Base-by-base conservation (phyloP, 202 grass and related monocot species). In the Bolboschoenoplectus hybrid region DNA sequence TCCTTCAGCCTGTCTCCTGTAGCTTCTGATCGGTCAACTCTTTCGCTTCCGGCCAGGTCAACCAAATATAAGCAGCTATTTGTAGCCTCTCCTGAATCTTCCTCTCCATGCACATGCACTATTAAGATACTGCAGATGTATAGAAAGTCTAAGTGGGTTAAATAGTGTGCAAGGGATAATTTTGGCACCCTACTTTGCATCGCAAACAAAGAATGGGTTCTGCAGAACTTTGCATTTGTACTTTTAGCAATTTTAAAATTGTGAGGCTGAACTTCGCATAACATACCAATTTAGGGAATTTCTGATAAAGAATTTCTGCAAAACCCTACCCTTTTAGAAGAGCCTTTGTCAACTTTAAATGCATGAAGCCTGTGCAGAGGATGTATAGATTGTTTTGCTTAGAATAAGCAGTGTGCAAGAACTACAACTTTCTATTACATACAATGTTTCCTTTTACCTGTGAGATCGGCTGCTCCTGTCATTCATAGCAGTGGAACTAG, bases 31-130 rank as follows among this genome's bases (percentile, higher is more conserved):
- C 87, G 91, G 83, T 97, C 95, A 74, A 97, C 85, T 76, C 92
- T 93, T 85, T 97, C 95, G 35, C 95, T 97, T 84, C 95, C 92
- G 51, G 95, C 95, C 87, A 97, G 91, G 91, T 97, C 95, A 63
- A 97, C 91, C 89, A 97, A 92, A 84, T 95, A 91, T 83, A 97
- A 88, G 77, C 91, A 92, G 85, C 92, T 95, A 64, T 40, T 26
- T 12, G 67, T 93, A 35, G 88, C 86, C 80, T 83, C 89, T 3
- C 91, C 89, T 81, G 91, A 89, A 62, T 94, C 84, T 76, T 91
- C 95, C 84, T 88, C 89, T 83, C 92, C 95, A 85, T 87, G 82
- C 68, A 97, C 88, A 89, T 93, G 91, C 9, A 97, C 92, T 87
- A 90, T 95, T 85, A 97, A 95, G 68, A 95, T 89, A 88, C 92